Base-by-base conservation (phyloP, 139 green algal species). In the Coelastrella sp. region DNA sequence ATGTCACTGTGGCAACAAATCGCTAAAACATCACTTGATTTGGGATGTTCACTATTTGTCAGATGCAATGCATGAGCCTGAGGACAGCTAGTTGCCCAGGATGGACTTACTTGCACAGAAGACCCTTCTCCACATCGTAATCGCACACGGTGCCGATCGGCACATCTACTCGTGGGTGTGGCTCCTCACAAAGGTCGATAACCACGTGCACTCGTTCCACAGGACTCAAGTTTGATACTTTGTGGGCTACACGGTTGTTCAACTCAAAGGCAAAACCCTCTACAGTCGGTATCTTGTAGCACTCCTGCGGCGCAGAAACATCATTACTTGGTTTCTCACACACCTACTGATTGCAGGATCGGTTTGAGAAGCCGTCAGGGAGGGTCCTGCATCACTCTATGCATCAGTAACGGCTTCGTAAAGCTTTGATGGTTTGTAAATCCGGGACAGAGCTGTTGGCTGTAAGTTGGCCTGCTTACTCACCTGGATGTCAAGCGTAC, bases 251-350 rank as follows among this genome's bases (percentile, higher is more conserved):
- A 7, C 68, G 37, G 82, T 87, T 87, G 82, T 87, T 87, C 13
- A 91, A 76, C 86, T 96, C 93, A 87, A 95, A 96, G 3, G 89
- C 93, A 84, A 93, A 88, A 19, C 93, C 92, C 68, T 93, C 90
- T 34, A 83, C 71, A 69, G 92, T 92, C 23, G 83, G 89, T 21
- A 94, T 21, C 32, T 81, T 82, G 57, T 85, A 77, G 81, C 89
- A 92, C n/a, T 63, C 48, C 48, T 64, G 53, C 15, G 27, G 53
- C 19, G 21, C 0, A n/a, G n/a, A n/a, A n/a, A n/a, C n/a, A n/a
- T n/a, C n/a, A n/a, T n/a, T n/a, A n/a, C 9, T 40, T 27, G 34
- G 8, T 43, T 50, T 40, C n/a, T 35, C 11, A 23, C 68, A 78
- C 34, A 40, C 6, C 6, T 78, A 38, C 34, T 40, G 35, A 57